Percentiles rank a stretch among this genome's conserved stretches.
Conservation (phyloP, 2,329 filamentous ascomycete genomes). For the Penicillium concentricum region DNA sequence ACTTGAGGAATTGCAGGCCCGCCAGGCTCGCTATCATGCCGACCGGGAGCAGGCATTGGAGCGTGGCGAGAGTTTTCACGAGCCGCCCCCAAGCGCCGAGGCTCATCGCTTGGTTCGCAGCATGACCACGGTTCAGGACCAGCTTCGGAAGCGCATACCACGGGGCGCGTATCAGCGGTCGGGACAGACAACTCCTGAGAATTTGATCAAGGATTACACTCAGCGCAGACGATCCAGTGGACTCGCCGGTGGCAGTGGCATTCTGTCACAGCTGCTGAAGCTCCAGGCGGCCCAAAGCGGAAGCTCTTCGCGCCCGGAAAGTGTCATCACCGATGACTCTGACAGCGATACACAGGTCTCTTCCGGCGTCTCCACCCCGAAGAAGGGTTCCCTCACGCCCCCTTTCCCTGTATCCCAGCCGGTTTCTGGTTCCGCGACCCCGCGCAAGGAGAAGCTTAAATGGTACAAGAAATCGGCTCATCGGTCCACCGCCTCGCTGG, state of each 20-base stretch:
- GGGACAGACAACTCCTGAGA: constrained; percentile 33
- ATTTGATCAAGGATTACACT: constrained; percentile 23
- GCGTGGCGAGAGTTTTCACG: constrained; percentile 16
- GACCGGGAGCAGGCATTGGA: constrained; percentile 17
- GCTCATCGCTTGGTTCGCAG: constrained; percentile 41
- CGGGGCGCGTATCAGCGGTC: constrained; percentile 35
- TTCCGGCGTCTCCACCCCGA: constrained; percentile 31
- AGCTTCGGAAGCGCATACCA: constrained; percentile 28
- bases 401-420: constrained; percentile 17
- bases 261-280: constrained; percentile 70
- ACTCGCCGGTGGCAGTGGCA: constrained; percentile 49
- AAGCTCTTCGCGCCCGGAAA: constrained; percentile 28
- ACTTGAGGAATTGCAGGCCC: constrained; percentile 21
- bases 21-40: constrained; percentile 21
- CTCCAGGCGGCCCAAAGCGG: constrained; percentile 58
- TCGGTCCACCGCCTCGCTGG: constrained; percentile 39
- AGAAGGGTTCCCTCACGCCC: constrained; percentile 24
- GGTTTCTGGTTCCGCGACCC: constrained; percentile 32
- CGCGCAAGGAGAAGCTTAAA: constrained; percentile 41
- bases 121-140: constrained; percentile 30
- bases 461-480: constrained; percentile 44
- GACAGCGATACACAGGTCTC: constrained; percentile 30
- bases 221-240: constrained; percentile 27
- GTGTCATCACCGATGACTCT: constrained; percentile 32
- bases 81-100: constrained; percentile 32